These are phyloP conservation scores for Tolypocladium capitatum DNA, from an alignment of 2,329 filamentous ascomycete genomes.

Conservation along the genomic window DNA sequence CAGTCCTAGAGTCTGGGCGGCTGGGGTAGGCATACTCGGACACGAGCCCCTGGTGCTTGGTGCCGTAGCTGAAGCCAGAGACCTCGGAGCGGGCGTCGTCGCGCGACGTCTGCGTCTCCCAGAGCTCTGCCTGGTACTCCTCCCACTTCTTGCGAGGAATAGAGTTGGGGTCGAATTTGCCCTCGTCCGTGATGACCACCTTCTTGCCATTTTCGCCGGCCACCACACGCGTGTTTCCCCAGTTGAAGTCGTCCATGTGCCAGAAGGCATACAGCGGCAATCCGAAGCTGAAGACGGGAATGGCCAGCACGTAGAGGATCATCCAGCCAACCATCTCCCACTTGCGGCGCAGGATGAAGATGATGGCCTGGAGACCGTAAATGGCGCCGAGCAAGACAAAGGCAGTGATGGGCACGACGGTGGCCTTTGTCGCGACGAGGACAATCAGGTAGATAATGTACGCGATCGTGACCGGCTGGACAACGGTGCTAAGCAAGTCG, in stretches of 20 bases:
- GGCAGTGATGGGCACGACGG: conserved; percentile 64
- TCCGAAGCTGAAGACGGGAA: conserved; percentile 82
- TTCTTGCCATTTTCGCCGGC: conserved; percentile 88
- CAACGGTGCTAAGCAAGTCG: conserved; percentile 80
- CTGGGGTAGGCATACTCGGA: conserved; percentile 59
- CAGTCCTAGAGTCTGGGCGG: conserved; percentile 42
- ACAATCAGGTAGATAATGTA: conserved; percentile 88
- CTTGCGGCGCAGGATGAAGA: conserved; percentile 91
- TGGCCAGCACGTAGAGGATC: conserved; percentile 84
- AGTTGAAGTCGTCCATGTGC: conserved; percentile 99
- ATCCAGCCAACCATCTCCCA: conserved; percentile 99
- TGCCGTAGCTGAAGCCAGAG: conserved; percentile 90
- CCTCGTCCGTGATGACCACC: conserved; percentile 87
- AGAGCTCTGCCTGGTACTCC: conserved; percentile 94
- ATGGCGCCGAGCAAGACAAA: conserved; percentile 90
- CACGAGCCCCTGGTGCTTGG: conserved; percentile 53
- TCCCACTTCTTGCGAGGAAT: conserved; percentile 99
- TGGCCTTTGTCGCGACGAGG: conserved; percentile 46
- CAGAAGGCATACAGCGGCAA: conserved; percentile 93
- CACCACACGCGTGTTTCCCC: conserved; percentile 97
- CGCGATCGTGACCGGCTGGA: conserved; percentile 80
- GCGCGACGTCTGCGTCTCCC: conserved; percentile 82
- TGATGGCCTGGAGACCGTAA: conserved; percentile 91
- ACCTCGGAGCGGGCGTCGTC: conserved; percentile 73
- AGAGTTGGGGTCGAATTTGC: conserved; percentile 85